Evolutionary conservation across 345 rosid genomes (phyloP).

Genomic region (Sonneratia alba): DNA sequence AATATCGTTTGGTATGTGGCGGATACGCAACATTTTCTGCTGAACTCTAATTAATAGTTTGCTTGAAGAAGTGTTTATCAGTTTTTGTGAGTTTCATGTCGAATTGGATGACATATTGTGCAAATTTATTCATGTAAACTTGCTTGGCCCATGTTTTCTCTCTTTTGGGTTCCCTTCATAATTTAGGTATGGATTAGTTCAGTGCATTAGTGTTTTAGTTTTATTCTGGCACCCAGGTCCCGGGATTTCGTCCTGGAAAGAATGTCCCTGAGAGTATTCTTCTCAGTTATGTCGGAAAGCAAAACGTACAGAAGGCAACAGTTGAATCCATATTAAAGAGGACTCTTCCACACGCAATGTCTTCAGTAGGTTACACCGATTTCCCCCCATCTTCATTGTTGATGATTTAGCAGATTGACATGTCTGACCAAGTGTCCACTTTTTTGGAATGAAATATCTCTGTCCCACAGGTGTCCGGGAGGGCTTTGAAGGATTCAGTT

Average conservation of each 20-base stretch:
- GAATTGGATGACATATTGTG: neutral
- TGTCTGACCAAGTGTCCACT: neutral
- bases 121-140: neutral
- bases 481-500: slow-evolving; percentile 76
- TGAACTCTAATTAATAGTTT: neutral
- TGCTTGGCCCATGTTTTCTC: neutral
- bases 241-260: slow-evolving; percentile 84
- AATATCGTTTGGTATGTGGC: neutral
- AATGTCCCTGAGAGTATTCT: slow-evolving; percentile 67
- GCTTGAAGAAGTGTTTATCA: neutral
- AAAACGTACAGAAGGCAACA: slow-evolving; percentile 58
- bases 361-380: slow-evolving; percentile 36
- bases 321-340: slow-evolving; percentile 83
- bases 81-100: neutral
- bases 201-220: neutral
- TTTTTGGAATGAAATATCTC: neutral
- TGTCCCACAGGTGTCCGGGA: slow-evolving; percentile 55
- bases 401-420: neutral
- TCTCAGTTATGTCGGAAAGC: slow-evolving; percentile 58
- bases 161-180: neutral
- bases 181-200: neutral
- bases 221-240: slow-evolving; percentile 34
- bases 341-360: slow-evolving; percentile 94
- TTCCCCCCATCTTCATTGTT: neutral
- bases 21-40: neutral